Base-by-base conservation (phyloP, 2,329 filamentous ascomycete genomes). In the Coleophoma cylindrospora region DNA sequence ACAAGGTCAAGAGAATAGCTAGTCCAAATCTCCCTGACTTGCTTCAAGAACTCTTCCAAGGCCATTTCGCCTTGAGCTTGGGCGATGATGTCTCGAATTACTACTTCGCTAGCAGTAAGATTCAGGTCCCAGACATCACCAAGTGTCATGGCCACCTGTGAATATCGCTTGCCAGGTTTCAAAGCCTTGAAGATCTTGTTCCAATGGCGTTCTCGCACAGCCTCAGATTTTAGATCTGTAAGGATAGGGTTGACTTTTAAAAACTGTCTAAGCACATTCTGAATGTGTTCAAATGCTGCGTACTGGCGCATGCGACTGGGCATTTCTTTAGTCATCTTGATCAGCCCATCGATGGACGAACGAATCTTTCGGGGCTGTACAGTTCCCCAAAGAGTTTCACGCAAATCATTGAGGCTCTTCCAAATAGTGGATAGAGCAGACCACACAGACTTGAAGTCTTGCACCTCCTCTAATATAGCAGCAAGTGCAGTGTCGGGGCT, bases 301-400 rank as follows among this genome's bases (percentile, higher is more conserved):
- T 99, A 99, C 65, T 99, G 95, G 53, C 95, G 86, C 92, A 99
- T 97, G 52, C 94, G 86, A 69, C 91, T 96, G 0, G 95, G 94
- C 94, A 99, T 97, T 55, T 97, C 92, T 72, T 96, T 97, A 34
- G 91, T 97, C 80, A 95, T 95, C 74, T 96, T 96, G 67, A 97
- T 89, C 48, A 97, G 79, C 44, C 87, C 86, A 64, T 99, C 92
- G 46, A 99, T 85, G 54, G 89, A 88, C 60, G 88, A 82, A 36
- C 94, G 84, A 51, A 99, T 83, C 71, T 97, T 99, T 56, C 94
- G 83, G 9, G 95, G 92, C 65, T 97, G 91, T 1, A 99, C 88
- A 63, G 89, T 96, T 50, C 87, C 95, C 95, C 95, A 99, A 1
- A 95, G 79, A 47, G 84, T 87, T 61, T 99, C 95, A 32, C 90